Evolutionary conservation across 805 yeast genomes (phyloP).

Genomic region (Yamadazyma insecticola): DNA sequence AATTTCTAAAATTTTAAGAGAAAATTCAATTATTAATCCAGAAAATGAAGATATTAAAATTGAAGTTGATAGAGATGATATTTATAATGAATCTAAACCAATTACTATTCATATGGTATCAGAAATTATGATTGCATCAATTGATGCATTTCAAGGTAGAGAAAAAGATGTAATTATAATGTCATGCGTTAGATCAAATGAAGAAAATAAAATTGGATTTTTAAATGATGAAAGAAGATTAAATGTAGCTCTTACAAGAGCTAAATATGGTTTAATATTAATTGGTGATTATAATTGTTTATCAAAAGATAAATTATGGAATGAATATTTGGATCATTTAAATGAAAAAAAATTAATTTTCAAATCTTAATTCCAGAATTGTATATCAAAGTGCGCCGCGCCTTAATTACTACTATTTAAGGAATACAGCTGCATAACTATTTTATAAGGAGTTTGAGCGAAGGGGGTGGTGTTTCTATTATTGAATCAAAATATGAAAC

Average conservation of each 20-base stretch:
- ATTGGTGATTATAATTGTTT: slow-evolving; percentile 36
- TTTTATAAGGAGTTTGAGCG: too few relatives aligned
- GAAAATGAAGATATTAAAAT: slow-evolving; percentile 39
- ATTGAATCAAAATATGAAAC: too few relatives aligned
- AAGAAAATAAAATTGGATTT: slow-evolving; percentile 72
- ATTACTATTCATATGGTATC: slow-evolving; percentile 47
- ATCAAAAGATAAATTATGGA: slow-evolving; percentile 53
- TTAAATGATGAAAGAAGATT: slow-evolving; percentile 79
- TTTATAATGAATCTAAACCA: slow-evolving; percentile 40
- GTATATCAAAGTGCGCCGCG: too few relatives aligned
- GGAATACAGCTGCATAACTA: too few relatives aligned
- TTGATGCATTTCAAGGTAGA: slow-evolving; percentile 59
- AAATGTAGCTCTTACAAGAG: slow-evolving; percentile 87
- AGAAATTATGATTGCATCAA: slow-evolving; percentile 50
- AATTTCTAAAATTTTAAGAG: slow-evolving; percentile 45
- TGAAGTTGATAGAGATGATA: slow-evolving; percentile 61
- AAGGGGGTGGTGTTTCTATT: too few relatives aligned
- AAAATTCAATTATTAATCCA: slow-evolving; percentile 56
- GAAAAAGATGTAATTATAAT: slow-evolving; percentile 49
- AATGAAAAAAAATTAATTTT: too few relatives aligned
- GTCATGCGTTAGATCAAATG: slow-evolving; percentile 64
- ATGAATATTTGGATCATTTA: slow-evolving; percentile 41
- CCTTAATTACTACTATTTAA: too few relatives aligned
- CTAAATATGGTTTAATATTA: slow-evolving; percentile 68
- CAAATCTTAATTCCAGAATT: too few relatives aligned